Conservation (phyloP, 2,329 filamentous ascomycete species). For the Pseudopyrenochaeta lycopersici region DNA sequence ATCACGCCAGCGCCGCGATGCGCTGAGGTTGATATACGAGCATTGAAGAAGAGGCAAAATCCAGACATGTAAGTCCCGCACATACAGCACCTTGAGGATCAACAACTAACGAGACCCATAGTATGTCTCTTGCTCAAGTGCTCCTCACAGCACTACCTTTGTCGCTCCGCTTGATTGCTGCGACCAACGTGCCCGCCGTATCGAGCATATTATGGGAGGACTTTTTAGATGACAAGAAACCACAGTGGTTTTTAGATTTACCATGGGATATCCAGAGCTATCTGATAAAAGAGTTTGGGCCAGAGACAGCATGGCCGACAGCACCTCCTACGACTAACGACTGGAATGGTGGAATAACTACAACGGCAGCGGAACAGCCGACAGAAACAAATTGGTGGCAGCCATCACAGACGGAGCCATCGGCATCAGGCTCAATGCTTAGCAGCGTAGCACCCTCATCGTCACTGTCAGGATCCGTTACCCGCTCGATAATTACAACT, state of each 20-base stretch:
- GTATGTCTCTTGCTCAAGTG: constrained; percentile 43
- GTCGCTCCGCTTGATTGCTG: constrained; percentile 45
- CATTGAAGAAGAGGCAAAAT: constrained; percentile 27
- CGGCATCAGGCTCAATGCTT: constrained; percentile 6
- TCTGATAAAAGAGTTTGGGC: constrained; percentile 43
- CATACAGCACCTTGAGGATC: neutral
- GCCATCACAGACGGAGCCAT: constrained; percentile 8
- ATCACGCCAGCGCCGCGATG: constrained; percentile 40
- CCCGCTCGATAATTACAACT: constrained; percentile 1
- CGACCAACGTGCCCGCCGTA: constrained; percentile 46
- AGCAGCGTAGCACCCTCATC: constrained; percentile 9
- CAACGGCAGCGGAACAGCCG: too few relatives aligned
- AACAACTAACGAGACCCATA: constrained; percentile 21
- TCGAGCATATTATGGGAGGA: constrained; percentile 46
- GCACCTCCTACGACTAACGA: constrained; percentile 18
- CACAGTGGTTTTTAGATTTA: constrained; percentile 43
- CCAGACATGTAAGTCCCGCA: constrained; percentile 42
- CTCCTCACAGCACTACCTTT: constrained; percentile 47
- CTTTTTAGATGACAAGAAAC: constrained; percentile 44
- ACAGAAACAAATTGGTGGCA: neutral
- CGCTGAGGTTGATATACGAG: constrained; percentile 14
- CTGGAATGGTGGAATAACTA: constrained; percentile 4
- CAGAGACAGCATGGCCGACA: constrained; percentile 37
- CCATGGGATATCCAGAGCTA: constrained; percentile 47
- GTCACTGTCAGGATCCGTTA: neutral